A percentile compares a stretch with the other conserved stretches of the same genome.
These are phyloP conservation scores for Sugiyamaella paludigena DNA, from an alignment of 1,139 yeast genomes.

Conservation along the genomic window DNA sequence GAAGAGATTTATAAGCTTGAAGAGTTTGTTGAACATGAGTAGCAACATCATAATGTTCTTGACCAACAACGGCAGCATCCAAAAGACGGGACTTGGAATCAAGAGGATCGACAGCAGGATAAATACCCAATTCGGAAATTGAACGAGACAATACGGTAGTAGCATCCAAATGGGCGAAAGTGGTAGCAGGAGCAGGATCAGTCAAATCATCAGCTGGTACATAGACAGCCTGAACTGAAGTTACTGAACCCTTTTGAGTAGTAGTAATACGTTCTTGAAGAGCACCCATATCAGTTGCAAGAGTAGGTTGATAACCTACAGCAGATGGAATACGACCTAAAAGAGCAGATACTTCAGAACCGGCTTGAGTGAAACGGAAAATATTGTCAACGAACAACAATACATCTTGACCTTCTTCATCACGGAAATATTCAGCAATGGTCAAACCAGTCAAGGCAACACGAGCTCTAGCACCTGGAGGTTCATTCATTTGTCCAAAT, in stretches of 20 bases:
- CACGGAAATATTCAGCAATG: slow-evolving; percentile 99
- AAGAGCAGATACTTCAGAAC: slow-evolving; percentile 99
- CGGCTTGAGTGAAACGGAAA: slow-evolving; percentile 99
- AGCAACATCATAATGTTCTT: slow-evolving; percentile 97
- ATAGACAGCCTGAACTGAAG: slow-evolving; percentile 99
- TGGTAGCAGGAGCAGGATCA: slow-evolving; percentile 99
- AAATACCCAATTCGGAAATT: slow-evolving; percentile 99
- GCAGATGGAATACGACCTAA: slow-evolving; percentile 99
- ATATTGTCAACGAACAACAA: slow-evolving; percentile 98
- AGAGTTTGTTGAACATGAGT: slow-evolving; percentile 94
- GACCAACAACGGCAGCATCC: slow-evolving; percentile 96
- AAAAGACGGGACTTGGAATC: slow-evolving; percentile 99
- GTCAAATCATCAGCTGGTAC: slow-evolving; percentile 99
- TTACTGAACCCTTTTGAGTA: slow-evolving; percentile 99
- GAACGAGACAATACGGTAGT: slow-evolving; percentile 99
- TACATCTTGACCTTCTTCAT: slow-evolving; percentile 99
- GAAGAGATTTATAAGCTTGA: slow-evolving; percentile 99
- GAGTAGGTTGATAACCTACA: slow-evolving; percentile 99
- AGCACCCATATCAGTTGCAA: slow-evolving; percentile 99
- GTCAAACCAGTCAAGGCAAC: slow-evolving; percentile 99
- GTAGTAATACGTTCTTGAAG: slow-evolving; percentile 99
- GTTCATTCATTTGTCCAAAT: slow-evolving; percentile 99
- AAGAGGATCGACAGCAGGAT: slow-evolving; percentile 99
- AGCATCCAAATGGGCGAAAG: slow-evolving; percentile 99
- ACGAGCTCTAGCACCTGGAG: slow-evolving; percentile 99